A percentile compares a stretch with the other conserved stretches of the same genome.
phyloP scores from a whole-genome alignment of 2,329 filamentous ascomycete species.

The Simplicillium aogashimaense region DNA sequence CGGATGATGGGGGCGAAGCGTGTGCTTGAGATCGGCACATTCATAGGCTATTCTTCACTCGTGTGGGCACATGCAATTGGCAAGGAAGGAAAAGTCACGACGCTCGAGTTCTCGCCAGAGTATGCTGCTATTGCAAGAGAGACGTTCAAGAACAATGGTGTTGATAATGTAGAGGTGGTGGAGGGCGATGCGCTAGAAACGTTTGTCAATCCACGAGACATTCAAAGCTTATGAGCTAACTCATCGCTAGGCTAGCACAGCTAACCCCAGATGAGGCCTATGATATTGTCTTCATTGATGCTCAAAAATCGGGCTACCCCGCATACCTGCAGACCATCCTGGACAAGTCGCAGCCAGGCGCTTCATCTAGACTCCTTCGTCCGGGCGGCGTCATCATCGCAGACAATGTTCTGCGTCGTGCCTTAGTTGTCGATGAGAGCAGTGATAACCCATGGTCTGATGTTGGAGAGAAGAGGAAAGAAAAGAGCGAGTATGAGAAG shows the following conservation, averaged over 20 bases:
- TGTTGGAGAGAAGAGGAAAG: slow-evolving; percentile 7
- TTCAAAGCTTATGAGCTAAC: not conserved
- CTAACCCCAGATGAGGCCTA: slow-evolving; percentile 30
- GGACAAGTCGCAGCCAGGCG: slow-evolving; percentile 27
- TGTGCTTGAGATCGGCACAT: slow-evolving; percentile 32
- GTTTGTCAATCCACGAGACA: slow-evolving; percentile 18
- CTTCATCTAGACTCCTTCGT: slow-evolving; percentile 29
- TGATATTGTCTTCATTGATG: slow-evolving; percentile 45
- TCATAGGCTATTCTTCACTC: slow-evolving; percentile 29
- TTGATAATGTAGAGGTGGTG: slow-evolving; percentile 35
- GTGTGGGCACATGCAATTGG: slow-evolving; percentile 31
- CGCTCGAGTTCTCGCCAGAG: slow-evolving; percentile 33
- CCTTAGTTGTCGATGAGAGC: slow-evolving; percentile 32
- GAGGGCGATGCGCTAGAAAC: slow-evolving; percentile 35
- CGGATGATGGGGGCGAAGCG: slow-evolving; percentile 24
- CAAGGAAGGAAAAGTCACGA: slow-evolving; percentile 24
- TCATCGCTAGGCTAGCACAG: slow-evolving; percentile 16
- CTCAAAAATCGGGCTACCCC: slow-evolving; percentile 42
- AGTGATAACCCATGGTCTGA: slow-evolving; percentile 22
- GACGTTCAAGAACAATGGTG: slow-evolving; percentile 25
- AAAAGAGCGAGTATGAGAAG: slow-evolving; percentile 11
- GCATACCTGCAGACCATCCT: slow-evolving; percentile 36
- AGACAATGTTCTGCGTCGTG: slow-evolving; percentile 42
- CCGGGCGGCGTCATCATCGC: slow-evolving; percentile 40
- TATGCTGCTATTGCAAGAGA: slow-evolving; percentile 30